phyloP scores from a whole-genome alignment of 2,329 filamentous ascomycete species.

The Pseudocercospora cruenta region DNA sequence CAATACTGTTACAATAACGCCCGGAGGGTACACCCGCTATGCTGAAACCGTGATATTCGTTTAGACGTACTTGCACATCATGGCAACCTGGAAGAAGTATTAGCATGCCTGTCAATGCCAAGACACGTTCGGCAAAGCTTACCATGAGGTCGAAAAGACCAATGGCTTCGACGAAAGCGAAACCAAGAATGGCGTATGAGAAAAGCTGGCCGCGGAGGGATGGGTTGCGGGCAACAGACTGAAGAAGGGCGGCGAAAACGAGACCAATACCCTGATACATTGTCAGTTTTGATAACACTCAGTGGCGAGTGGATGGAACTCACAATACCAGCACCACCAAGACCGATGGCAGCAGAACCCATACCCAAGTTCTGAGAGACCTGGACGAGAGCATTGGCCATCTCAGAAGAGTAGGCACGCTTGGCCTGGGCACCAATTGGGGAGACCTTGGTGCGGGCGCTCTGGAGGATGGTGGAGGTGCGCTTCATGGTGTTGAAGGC shows the following conservation, averaged over 20 bases:
- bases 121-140: neutral
- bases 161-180: constrained; percentile 92
- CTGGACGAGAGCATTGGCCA: constrained; percentile 85
- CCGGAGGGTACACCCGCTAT: constrained; percentile 19
- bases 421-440: constrained; percentile 52
- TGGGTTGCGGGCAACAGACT: constrained; percentile 91
- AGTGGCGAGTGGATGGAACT: neutral
- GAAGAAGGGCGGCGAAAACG: constrained; percentile 87
- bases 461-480: constrained; percentile 56
- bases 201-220: constrained; percentile 93
- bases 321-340: constrained; percentile 47
- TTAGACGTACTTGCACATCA: constrained; percentile 74
- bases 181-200: constrained; percentile 93
- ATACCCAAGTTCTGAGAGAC: constrained; percentile 90
- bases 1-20: constrained; percentile 32
- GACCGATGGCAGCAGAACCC: constrained; percentile 87
- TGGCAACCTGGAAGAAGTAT: constrained; percentile 65
- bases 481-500: constrained; percentile 77
- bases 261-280: constrained; percentile 90
- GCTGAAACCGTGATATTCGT: constrained; percentile 24
- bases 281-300: constrained; percentile 59
- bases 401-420: constrained; percentile 84
- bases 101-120: neutral
- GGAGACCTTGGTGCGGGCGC: constrained; percentile 37
- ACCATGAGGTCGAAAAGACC: constrained; percentile 49